Evolutionary conservation across 345 rosid species (phyloP).

Genomic region (Lumnitzera littorea): DNA sequence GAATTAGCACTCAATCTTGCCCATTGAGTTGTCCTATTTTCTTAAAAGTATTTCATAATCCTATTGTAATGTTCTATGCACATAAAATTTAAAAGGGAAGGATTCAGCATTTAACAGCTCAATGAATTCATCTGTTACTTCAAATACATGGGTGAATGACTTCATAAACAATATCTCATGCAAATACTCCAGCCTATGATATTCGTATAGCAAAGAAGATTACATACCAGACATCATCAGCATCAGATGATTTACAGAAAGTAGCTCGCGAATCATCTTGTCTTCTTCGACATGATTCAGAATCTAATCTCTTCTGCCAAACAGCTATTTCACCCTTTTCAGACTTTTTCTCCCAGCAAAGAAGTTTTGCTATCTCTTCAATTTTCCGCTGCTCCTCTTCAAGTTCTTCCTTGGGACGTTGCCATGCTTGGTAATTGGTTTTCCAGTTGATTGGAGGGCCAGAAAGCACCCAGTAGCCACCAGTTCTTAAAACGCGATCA

Average conservation of each 20-base stretch:
- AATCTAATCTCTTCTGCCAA: constrained; percentile 82
- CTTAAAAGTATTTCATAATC: neutral
- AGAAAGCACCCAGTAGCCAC: constrained; percentile 96
- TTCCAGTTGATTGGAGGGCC: constrained; percentile 99
- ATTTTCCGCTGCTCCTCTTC: constrained; percentile 80
- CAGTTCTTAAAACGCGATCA: constrained; percentile 95
- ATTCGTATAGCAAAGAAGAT: neutral
- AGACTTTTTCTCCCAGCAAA: constrained; percentile 94
- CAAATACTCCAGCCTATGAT: too few relatives aligned
- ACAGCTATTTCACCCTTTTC: constrained; percentile 91
- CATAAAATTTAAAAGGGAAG: neutral
- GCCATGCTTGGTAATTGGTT: constrained; percentile 80
- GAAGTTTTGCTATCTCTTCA: constrained; percentile 77
- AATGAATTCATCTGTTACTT: too few relatives aligned
- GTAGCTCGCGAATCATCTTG: constrained; percentile 57
- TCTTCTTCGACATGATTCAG: constrained; percentile 45
- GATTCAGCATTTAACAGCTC: too few relatives aligned
- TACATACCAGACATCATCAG: constrained; percentile 80
- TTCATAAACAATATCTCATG: too few relatives aligned
- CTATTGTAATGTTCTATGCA: neutral
- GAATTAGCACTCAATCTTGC: too few relatives aligned
- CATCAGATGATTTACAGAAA: constrained; percentile 66
- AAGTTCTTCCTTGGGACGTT: constrained; percentile 91
- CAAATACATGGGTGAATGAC: too few relatives aligned
- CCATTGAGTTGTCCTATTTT: too few relatives aligned